Evolutionary conservation across 75 land plant species (phyloP).

Genomic region (Pseudotsuga menziesii): DNA sequence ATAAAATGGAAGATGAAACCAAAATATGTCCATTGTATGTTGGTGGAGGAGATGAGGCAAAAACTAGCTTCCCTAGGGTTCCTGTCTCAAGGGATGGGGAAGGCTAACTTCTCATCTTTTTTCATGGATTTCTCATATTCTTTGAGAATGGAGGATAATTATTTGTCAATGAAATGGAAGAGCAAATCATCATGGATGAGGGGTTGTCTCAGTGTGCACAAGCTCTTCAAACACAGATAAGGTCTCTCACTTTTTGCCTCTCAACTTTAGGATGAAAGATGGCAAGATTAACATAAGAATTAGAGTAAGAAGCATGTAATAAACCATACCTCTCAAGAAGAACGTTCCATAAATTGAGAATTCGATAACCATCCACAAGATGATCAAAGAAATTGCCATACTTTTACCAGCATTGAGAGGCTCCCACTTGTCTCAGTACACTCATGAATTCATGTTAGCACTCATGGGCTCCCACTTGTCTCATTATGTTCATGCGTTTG

Average conservation of each 20-base stretch:
- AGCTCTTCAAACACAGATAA: conserved; percentile 72
- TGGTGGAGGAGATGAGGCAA: too few species aligned
- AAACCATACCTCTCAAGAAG: conserved; percentile 76
- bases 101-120: too few species aligned
- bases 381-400: conserved; percentile 89
- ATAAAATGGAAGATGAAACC: too few species aligned
- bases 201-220: conserved; percentile 73
- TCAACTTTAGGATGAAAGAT: conserved; percentile 64
- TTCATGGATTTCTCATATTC: conserved; percentile 15
- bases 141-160: conserved; percentile 41
- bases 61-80: too few species aligned
- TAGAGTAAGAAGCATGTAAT: conserved; percentile 92
- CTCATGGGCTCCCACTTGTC: too few species aligned
- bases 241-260: conserved; percentile 38
- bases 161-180: conserved; percentile 51
- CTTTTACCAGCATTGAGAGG: conserved; percentile 97
- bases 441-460: conserved; percentile 37
- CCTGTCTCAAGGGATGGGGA: too few species aligned
- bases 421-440: conserved; percentile 57
- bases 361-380: conserved; percentile 62
- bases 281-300: conserved; percentile 93
- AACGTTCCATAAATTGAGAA: conserved; percentile 72
- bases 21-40: too few species aligned
- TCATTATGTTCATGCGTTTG: too few species aligned
- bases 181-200: conserved; percentile 78